A percentile compares a stretch with the other conserved stretches of the same genome.
These are phyloP conservation scores for Hypoxylon fragiforme DNA, from an alignment of 495 filamentous ascomycete genomes.

Conservation along the genomic window DNA sequence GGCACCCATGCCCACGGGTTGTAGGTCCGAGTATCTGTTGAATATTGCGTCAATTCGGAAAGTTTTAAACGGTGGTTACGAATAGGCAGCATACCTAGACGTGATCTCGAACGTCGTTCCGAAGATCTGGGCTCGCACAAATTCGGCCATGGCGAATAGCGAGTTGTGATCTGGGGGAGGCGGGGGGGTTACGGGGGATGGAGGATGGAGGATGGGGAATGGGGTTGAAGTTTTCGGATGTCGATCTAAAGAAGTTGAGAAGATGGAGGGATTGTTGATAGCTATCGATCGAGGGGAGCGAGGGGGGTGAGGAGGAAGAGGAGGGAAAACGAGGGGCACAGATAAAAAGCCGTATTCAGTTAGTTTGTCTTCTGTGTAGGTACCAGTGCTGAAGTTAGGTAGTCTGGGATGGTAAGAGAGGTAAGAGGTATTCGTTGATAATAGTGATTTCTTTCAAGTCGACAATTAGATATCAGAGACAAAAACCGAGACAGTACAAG, in stretches of 20 bases:
- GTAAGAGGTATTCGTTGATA: too few species aligned
- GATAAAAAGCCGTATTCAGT: slow-evolving; percentile 10
- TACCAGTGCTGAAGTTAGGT: too few species aligned
- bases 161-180: slow-evolving; percentile 9
- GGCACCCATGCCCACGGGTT: slow-evolving; percentile 98
- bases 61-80: slow-evolving; percentile 9
- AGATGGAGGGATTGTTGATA: neutral
- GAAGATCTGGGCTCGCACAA: slow-evolving; percentile 98
- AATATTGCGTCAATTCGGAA: slow-evolving; percentile 25
- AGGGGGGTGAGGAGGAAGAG: slow-evolving; percentile 8
- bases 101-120: slow-evolving; percentile 99
- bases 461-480: neutral
- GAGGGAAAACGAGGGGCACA: slow-evolving; percentile 28
- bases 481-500: neutral
- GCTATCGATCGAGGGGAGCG: slow-evolving; percentile 9
- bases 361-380: too few species aligned
- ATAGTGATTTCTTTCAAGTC: neutral
- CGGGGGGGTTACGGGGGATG: neutral
- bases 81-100: slow-evolving; percentile 69
- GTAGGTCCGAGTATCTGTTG: slow-evolving; percentile 89
- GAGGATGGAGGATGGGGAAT: slow-evolving; percentile 1
- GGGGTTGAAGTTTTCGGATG: too few species aligned
- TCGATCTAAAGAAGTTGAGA: slow-evolving; percentile 5
- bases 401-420: too few species aligned
- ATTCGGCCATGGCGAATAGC: slow-evolving; percentile 81